These are phyloP conservation scores for Pichia sp. DNA, from an alignment of 1,139 yeast species.

Conservation along the genomic window DNA sequence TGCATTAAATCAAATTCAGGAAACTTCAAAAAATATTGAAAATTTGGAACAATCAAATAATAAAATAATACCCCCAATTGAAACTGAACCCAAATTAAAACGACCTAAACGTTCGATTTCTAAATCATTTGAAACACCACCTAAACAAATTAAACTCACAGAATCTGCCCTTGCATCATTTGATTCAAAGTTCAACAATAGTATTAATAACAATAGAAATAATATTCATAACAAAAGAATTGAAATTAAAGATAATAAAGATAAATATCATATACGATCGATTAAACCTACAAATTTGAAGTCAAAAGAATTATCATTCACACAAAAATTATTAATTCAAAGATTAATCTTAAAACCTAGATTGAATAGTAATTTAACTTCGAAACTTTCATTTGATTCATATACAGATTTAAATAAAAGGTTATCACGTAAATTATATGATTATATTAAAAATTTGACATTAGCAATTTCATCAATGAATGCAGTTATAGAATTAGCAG, in stretches of 20 bases:
- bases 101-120: slow-evolving; percentile 11
- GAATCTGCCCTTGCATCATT: slow-evolving; percentile 20
- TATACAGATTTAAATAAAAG: slow-evolving; percentile 27
- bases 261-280: no score
- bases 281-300: no score
- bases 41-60: no score
- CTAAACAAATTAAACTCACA: slow-evolving; percentile 13
- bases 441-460: slow-evolving; percentile 9
- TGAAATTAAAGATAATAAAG: no score
- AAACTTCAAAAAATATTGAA: neutral
- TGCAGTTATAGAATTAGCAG: slow-evolving; percentile 15
- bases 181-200: no score
- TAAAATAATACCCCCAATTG: no score
- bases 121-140: no score
- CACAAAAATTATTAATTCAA: slow-evolving; percentile 28
- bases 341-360: slow-evolving; percentile 25
- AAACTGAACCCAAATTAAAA: slow-evolving; percentile 2
- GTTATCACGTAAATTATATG: slow-evolving; percentile 25
- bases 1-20: slow-evolving; percentile 9
- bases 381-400: slow-evolving; percentile 9
- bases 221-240: no score
- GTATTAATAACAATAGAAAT: no score
- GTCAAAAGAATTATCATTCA: slow-evolving; percentile 14
- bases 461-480: slow-evolving; percentile 11
- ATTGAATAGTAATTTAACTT: slow-evolving; percentile 16